phyloP scores from a whole-genome alignment of 208 protist genomes.

The Crithidia sp. region DNA sequence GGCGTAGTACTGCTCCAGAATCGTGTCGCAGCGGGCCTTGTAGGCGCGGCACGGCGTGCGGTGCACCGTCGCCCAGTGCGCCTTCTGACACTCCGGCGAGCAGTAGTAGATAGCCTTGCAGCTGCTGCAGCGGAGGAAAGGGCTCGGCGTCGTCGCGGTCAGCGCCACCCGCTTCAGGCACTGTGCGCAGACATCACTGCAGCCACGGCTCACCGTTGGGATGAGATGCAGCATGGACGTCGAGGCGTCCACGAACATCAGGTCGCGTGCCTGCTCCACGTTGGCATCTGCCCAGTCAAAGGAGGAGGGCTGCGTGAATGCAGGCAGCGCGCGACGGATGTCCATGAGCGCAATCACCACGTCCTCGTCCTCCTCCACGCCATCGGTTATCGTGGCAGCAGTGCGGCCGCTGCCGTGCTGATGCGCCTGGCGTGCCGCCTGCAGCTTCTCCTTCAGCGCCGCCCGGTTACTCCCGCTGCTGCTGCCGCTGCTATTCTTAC shows the following conservation, averaged over 20 bases:
- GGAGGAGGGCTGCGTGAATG: neutral
- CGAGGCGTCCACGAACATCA: constrained; percentile 87
- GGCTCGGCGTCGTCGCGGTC: constrained; percentile 11
- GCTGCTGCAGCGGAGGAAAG: constrained; percentile 72
- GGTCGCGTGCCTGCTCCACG: constrained; percentile 62
- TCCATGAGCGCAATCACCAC: constrained; percentile 76
- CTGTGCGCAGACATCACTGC: constrained; percentile 54
- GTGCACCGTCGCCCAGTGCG: constrained; percentile 69
- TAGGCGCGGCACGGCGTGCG: constrained; percentile 61
- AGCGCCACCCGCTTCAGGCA: constrained; percentile 39
- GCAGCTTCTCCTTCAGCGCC: constrained; percentile 31
- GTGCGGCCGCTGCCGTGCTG: neutral
- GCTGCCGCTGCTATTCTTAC: neutral
- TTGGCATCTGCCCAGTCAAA: constrained; percentile 52
- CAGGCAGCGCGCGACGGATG: constrained; percentile 67
- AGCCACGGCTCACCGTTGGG: constrained; percentile 62
- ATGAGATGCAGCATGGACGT: constrained; percentile 74
- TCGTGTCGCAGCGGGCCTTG: constrained; percentile 51
- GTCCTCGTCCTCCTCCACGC: constrained; percentile 61
- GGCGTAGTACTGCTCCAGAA: constrained; percentile 55
- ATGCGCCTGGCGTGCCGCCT: constrained; percentile 23
- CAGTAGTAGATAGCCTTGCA: constrained; percentile 89
- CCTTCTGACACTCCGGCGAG: constrained; percentile 63
- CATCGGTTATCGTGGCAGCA: neutral
- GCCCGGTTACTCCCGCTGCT: constrained; percentile 11